Percentiles rank a stretch among this genome's conserved stretches.
Conservation (phyloP, 1,284 basidiomycete genomes). For the Ustilago hordei region DNA sequence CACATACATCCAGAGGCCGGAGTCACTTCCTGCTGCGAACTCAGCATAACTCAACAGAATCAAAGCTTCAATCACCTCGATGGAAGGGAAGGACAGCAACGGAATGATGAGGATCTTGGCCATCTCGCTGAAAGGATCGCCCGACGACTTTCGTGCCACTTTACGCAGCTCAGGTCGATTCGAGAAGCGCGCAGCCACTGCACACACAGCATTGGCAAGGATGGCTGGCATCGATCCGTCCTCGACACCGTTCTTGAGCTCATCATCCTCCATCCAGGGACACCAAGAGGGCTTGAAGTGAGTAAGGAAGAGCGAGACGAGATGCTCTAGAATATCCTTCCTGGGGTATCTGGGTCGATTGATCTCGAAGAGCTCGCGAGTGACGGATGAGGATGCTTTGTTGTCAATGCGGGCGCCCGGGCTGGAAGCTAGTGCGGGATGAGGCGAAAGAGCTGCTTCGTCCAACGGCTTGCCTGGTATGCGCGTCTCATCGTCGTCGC, state of each 20-base stretch:
- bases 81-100: conserved; percentile 58
- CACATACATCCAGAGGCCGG: conserved; percentile 63
- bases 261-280: conserved; percentile 59
- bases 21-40: conserved; percentile 59
- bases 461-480: conserved; percentile 30
- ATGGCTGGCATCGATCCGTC: conserved; percentile 58
- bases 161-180: conserved; percentile 50
- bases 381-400: conserved; percentile 52
- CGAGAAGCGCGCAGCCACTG: conserved; percentile 57
- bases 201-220: conserved; percentile 60
- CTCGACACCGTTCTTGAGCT: conserved; percentile 44
- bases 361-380: conserved; percentile 59
- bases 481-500: conserved; percentile 38
- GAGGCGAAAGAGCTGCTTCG: conserved; percentile 39
- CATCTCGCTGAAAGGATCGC: conserved; percentile 63
- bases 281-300: conserved; percentile 59
- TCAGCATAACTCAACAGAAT: conserved; percentile 59
- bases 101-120: conserved; percentile 63
- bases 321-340: conserved; percentile 53
- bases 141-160: conserved; percentile 51
- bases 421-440: conserved; percentile 22
- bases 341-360: conserved; percentile 57
- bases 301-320: conserved; percentile 50
- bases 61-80: conserved; percentile 61
- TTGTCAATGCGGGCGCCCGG: conserved; percentile 27